Evolutionary conservation across 2,329 filamentous ascomycete species (phyloP).

Genomic region (Byssochlamys sp.): DNA sequence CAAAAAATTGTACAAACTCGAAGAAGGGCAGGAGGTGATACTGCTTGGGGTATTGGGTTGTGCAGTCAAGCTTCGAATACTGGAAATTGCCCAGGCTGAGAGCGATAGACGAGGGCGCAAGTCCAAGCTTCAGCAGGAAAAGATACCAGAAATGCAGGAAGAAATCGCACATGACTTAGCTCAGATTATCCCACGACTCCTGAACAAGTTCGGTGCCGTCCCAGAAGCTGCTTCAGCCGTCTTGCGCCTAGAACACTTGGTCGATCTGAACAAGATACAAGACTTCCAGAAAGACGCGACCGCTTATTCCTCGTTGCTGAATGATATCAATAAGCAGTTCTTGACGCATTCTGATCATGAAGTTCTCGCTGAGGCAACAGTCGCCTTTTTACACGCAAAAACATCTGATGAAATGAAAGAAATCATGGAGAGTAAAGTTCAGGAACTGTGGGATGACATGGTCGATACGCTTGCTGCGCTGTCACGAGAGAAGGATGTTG

Average conservation of each 20-base stretch:
- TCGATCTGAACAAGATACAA: constrained; percentile 80
- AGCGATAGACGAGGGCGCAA: constrained; percentile 47
- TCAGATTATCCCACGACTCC: constrained; percentile 66
- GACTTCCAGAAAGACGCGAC: constrained; percentile 78
- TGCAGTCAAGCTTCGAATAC: constrained; percentile 65
- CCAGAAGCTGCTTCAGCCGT: constrained; percentile 78
- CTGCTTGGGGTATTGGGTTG: constrained; percentile 79
- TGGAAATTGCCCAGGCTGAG: constrained; percentile 54
- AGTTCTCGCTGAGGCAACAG: constrained; percentile 73
- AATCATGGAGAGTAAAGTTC: constrained; percentile 67
- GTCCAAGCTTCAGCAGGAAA: constrained; percentile 51
- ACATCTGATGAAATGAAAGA: constrained; percentile 84
- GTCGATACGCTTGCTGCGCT: constrained; percentile 64
- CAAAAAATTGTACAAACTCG: constrained; percentile 62
- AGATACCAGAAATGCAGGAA: constrained; percentile 62
- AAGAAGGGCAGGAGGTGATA: constrained; percentile 68
- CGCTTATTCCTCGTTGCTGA: constrained; percentile 68
- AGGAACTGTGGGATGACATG: constrained; percentile 75
- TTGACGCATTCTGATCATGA: constrained; percentile 78
- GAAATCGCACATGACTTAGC: constrained; percentile 69
- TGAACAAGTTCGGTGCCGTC: constrained; percentile 88
- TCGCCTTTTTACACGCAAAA: constrained; percentile 73
- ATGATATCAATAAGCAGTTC: constrained; percentile 91
- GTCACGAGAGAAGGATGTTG: constrained; percentile 62
- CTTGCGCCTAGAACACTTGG: constrained; percentile 71